Evolutionary conservation across 345 rosid species (phyloP).

Genomic region (Syzygium oleosum): DNA sequence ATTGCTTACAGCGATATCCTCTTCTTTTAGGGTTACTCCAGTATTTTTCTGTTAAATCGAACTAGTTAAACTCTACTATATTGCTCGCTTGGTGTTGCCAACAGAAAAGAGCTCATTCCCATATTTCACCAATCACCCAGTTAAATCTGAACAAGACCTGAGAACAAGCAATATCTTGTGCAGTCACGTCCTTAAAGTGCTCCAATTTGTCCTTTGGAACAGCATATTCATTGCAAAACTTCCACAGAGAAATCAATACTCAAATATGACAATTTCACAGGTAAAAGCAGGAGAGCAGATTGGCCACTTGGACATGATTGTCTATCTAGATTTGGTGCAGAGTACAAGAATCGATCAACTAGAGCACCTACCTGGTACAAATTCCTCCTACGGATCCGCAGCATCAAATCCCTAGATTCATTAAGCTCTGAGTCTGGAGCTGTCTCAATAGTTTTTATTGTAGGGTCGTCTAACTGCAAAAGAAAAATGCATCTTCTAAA

Average conservation of each 20-base stretch:
- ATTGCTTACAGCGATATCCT: constrained; percentile 74
- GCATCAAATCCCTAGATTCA: constrained; percentile 72
- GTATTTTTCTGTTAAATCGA: constrained; percentile 45
- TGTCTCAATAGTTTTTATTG: constrained; percentile 76
- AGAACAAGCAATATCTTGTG: constrained; percentile 86
- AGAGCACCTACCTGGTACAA: constrained; percentile 60
- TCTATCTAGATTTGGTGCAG: background rate
- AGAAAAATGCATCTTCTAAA: background rate
- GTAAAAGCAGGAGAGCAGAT: background rate
- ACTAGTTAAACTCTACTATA: background rate
- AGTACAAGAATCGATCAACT: background rate
- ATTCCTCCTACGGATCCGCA: constrained; percentile 79
- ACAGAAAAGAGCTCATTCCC: background rate
- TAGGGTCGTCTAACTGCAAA: constrained; percentile 80
- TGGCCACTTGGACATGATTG: background rate
- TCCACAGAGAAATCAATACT: constrained; percentile 11
- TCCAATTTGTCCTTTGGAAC: constrained; percentile 83
- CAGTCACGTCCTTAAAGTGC: constrained; percentile 70
- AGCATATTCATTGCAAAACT: constrained; percentile 95
- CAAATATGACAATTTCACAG: background rate
- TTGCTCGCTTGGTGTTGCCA: background rate
- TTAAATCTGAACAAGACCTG: constrained; percentile 37
- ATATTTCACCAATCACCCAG: background rate
- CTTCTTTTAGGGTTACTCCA: constrained; percentile 54
- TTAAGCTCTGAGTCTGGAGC: constrained; percentile 60